Evolutionary conservation across 495 filamentous ascomycete genomes (phyloP), one percentile per base, ranked within the genome.

Genomic region (Ascodesmis nigricans): DNA sequence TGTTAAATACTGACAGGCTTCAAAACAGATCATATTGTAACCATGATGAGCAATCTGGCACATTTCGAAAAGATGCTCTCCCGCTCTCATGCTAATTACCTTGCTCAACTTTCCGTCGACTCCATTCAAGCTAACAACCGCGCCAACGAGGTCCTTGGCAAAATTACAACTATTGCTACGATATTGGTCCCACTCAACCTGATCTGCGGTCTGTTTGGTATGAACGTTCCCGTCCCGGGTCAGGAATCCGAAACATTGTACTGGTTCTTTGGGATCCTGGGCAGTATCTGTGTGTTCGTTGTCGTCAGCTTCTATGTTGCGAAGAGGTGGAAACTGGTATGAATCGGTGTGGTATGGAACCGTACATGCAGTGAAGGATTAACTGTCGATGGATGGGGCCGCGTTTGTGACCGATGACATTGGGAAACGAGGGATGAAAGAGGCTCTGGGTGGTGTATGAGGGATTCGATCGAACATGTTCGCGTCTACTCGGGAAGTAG

Each of bases 141-240:
- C 38, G 92, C 92, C 78, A 95, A 92, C 50, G 82, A 93, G 58
- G 78, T 92, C 1, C 63, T 97, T 11, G 82, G 84, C 29, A 93
- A 90, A 56, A 65, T 97, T 28, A 97, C 87, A 3, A 90, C 93
- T 1, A 61, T 97, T 2, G 87, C 83, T 44, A 97, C 87, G 5
- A 95, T 97, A 43, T 81, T 97, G 3, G 65, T 97, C 36, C 87
- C 87, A 13, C 83, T 97, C 73, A 97, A 97, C 50, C 83, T 97
- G 55, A 79, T 97, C 43, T 93, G 87, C 17, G 90, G 87, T 44
- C 74, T 97, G 54, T 97, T 87, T 77, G 87, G 87, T 21, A 95
- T 95, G 87, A 97, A 97, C 60, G 80, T 91, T 5, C 75, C 77
- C 57, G 84, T 97, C 0, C 87, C 87, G 0, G 84, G 93, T 52